phyloP scores from a whole-genome alignment of 306 rosid genomes.

The Prosopis cineraria region DNA sequence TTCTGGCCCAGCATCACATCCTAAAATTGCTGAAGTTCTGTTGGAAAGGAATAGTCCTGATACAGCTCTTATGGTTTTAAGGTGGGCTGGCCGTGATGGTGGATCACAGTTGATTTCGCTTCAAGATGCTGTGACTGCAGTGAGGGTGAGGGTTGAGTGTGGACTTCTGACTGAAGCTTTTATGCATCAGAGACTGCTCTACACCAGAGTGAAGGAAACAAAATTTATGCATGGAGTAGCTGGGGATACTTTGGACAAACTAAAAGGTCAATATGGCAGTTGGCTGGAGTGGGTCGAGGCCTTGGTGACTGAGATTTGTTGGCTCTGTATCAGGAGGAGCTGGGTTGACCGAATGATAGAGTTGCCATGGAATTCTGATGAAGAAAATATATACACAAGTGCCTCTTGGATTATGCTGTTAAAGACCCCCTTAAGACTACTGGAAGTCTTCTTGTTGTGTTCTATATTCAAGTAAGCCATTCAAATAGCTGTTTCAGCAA shows the following conservation, averaged over 20 bases:
- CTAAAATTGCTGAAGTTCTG: slow-evolving; percentile 94
- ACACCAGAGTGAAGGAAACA: slow-evolving; percentile 66
- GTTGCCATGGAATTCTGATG: slow-evolving; percentile 91
- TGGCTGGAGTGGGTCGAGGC: slow-evolving; percentile 85
- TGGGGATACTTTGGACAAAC: slow-evolving; percentile 44
- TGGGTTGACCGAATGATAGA: slow-evolving; percentile 87
- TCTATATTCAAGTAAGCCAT: slow-evolving; percentile 78
- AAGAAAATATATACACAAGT: slow-evolving; percentile 85
- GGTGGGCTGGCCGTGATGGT: slow-evolving; percentile 93
- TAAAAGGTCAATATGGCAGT: slow-evolving; percentile 42
- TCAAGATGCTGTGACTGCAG: slow-evolving; percentile 89
- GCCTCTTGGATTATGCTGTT: slow-evolving; percentile 74
- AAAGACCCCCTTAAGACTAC: slow-evolving; percentile 64
- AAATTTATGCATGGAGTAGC: slow-evolving; percentile 52
- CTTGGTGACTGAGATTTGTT: slow-evolving; percentile 89
- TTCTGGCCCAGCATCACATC: slow-evolving; percentile 81
- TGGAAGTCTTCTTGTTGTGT: slow-evolving; percentile 88
- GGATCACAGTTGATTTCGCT: slow-evolving; percentile 64
- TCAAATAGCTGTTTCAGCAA: slow-evolving; percentile 20
- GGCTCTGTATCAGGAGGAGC: slow-evolving; percentile 88
- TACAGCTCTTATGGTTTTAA: slow-evolving; percentile 84
- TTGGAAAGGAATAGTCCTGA: slow-evolving; percentile 89
- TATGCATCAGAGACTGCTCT: slow-evolving; percentile 85
- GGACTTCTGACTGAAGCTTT: slow-evolving; percentile 96
- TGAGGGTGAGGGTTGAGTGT: slow-evolving; percentile 95